phyloP scores from a whole-genome alignment of 2,329 filamentous ascomycete genomes.

The Exophiala alcalophila region DNA sequence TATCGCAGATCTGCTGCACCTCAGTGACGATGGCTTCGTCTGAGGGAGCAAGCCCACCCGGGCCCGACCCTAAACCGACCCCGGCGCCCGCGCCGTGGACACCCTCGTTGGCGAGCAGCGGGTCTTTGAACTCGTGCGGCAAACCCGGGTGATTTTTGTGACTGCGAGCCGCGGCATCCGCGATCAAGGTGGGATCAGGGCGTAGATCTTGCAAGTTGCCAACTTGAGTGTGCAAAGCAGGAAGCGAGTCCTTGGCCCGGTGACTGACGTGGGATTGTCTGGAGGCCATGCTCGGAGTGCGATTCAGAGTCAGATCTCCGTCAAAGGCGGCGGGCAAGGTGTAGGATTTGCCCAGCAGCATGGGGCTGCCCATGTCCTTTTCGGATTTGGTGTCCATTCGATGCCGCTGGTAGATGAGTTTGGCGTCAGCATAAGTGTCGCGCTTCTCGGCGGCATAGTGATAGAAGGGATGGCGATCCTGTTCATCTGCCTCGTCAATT shows the following conservation, averaged over 20 bases:
- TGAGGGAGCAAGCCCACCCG: conserved; percentile 64
- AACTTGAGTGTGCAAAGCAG: conserved; percentile 24
- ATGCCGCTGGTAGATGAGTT: conserved; percentile 91
- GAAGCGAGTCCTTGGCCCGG: conserved; percentile 25
- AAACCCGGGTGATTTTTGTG: conserved; percentile 52
- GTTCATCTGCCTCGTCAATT: conserved; percentile 21
- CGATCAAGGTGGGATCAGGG: conserved; percentile 36
- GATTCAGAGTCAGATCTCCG: conserved; percentile 24
- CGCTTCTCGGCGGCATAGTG: conserved; percentile 92
- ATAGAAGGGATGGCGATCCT: conserved; percentile 63
- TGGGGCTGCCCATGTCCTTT: conserved; percentile 34
- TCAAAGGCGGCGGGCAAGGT: conserved; percentile 27
- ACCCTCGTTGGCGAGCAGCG: conserved; percentile 52
- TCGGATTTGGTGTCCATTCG: conserved; percentile 55
- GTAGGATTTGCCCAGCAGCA: conserved; percentile 36
- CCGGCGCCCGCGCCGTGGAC: conserved; percentile 58
- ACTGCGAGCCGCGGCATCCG: conserved; percentile 48
- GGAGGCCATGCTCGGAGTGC: conserved; percentile 31
- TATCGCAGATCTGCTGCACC: conserved; percentile 79
- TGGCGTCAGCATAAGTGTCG: conserved; percentile 90
- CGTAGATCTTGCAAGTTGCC: conserved; percentile 14
- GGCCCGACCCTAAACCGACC: conserved; percentile 59
- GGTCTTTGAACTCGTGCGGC: conserved; percentile 56
- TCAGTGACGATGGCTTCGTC: conserved; percentile 81
- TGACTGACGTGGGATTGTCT: conserved; percentile 27